Conservation (phyloP, 2,329 filamentous ascomycete genomes). For the Fusarium sp. region DNA sequence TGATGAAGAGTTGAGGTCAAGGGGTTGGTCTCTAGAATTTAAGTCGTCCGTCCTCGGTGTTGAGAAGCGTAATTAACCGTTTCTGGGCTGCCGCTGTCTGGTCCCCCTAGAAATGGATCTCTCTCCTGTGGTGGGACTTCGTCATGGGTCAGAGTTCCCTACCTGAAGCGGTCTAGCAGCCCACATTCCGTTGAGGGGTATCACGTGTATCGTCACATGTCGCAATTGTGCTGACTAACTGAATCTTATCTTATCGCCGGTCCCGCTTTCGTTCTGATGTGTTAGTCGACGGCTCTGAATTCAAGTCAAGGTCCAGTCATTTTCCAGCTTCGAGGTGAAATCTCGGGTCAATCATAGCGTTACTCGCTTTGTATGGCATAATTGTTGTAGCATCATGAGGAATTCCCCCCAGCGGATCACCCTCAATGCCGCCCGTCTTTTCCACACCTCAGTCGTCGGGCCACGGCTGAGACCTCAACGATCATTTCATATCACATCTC, state of each 20-base stretch:
- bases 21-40: conserved; percentile 36
- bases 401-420: conserved; percentile 48
- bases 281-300: conserved; percentile 11
- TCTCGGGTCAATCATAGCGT: conserved; percentile 1
- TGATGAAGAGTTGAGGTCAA: conserved; percentile 27
- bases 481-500: conserved; percentile 60
- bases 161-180: conserved; percentile 44
- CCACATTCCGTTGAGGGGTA: conserved; percentile 29
- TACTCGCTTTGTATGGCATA: conserved; percentile 37
- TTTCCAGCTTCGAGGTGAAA: neutral
- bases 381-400: conserved; percentile 48
- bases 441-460: conserved; percentile 45
- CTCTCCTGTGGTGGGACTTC: conserved; percentile 43
- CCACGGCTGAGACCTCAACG: conserved; percentile 47
- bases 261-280: conserved; percentile 11
- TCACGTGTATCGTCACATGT: conserved; percentile 44
- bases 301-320: conserved; percentile 2
- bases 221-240: conserved; percentile 12
- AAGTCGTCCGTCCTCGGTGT: conserved; percentile 28
- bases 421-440: conserved; percentile 46
- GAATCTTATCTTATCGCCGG: conserved; percentile 24
- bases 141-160: conserved; percentile 41
- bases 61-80: conserved; percentile 47
- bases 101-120: conserved; percentile 45
- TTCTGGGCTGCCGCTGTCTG: conserved; percentile 36